These are phyloP conservation scores for Phytophthora sojae DNA, from an alignment of 352 stramenopile genomes.

Conservation along the genomic window DNA sequence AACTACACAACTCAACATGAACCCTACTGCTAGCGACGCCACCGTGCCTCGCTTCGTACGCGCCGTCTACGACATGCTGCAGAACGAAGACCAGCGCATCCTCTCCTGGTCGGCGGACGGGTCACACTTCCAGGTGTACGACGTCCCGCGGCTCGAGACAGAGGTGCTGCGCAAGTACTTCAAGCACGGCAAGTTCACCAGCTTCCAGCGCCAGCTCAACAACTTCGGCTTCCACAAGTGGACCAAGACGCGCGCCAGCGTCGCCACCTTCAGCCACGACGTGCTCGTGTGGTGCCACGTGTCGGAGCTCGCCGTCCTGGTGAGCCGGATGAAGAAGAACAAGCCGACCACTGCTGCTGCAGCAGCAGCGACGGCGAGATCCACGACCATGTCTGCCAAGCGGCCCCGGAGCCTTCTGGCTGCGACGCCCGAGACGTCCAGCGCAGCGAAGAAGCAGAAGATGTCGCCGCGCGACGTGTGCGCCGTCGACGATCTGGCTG, in stretches of 20 bases:
- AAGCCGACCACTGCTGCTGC: neutral
- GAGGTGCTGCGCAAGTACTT: slow-evolving; percentile 93
- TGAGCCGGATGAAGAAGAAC: slow-evolving; percentile 18
- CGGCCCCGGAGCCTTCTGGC: slow-evolving; percentile 10
- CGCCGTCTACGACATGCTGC: slow-evolving; percentile 63
- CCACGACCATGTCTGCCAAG: slow-evolving; percentile 6
- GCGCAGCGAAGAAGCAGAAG: slow-evolving; percentile 19
- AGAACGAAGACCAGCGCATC: slow-evolving; percentile 57
- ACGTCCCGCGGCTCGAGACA: slow-evolving; percentile 65
- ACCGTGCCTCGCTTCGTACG: slow-evolving; percentile 53
- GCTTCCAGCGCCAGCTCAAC: slow-evolving; percentile 93
- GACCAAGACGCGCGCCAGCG: slow-evolving; percentile 83
- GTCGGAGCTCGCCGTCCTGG: slow-evolving; percentile 17
- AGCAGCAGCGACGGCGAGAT: neutral
- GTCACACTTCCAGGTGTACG: slow-evolving; percentile 83
- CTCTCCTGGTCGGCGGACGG: slow-evolving; percentile 58
- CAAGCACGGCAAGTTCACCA: slow-evolving; percentile 94
- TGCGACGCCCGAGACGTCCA: neutral
- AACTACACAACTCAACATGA: slow-evolving; percentile 9
- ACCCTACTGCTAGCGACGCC: neutral
- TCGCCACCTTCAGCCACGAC: slow-evolving; percentile 83
- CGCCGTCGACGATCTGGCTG: slow-evolving; percentile 3
- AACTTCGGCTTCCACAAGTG: slow-evolving; percentile 94
- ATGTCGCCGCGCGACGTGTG: slow-evolving; percentile 25
- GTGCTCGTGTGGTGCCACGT: slow-evolving; percentile 57